Evolutionary conservation across 305 asterid species (phyloP).

Genomic region (Withania somnifera): DNA sequence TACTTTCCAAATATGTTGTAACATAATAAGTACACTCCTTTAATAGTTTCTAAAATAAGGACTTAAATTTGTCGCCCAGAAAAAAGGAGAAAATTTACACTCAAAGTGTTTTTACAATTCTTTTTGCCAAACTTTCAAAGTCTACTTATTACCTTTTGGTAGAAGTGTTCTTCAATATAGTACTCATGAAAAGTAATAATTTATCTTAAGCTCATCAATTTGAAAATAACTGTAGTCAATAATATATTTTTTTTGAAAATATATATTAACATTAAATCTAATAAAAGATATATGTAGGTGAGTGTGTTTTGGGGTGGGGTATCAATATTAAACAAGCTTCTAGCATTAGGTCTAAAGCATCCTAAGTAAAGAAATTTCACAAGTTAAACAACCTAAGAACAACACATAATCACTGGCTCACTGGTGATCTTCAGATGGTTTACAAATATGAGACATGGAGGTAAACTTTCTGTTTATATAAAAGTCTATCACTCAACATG

Average conservation of each 20-base stretch:
- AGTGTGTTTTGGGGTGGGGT: not conserved
- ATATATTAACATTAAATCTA: not conserved
- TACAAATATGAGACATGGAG: not conserved
- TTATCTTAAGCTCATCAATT: no score
- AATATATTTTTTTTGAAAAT: not conserved
- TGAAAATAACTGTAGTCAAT: no score
- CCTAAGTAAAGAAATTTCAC: not conserved
- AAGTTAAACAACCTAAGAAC: not conserved
- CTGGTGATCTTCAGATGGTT: not conserved
- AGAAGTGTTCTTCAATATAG: no score
- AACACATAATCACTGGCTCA: not conserved
- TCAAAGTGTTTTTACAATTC: no score
- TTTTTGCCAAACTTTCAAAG: no score
- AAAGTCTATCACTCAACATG: not conserved
- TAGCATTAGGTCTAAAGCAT: not conserved
- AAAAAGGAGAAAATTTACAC: no score
- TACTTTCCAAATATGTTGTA: no score
- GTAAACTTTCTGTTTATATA: not conserved
- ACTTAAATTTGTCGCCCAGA: no score
- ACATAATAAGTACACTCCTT: no score
- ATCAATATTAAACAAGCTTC: not conserved
- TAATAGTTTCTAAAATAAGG: no score
- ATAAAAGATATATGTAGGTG: not conserved
- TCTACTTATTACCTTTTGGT: no score
- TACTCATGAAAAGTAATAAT: no score